Evolutionary conservation across 2,329 filamentous ascomycete genomes (phyloP), one percentile per base, ranked within the genome.

Genomic region (Nigrospora oryzae): DNA sequence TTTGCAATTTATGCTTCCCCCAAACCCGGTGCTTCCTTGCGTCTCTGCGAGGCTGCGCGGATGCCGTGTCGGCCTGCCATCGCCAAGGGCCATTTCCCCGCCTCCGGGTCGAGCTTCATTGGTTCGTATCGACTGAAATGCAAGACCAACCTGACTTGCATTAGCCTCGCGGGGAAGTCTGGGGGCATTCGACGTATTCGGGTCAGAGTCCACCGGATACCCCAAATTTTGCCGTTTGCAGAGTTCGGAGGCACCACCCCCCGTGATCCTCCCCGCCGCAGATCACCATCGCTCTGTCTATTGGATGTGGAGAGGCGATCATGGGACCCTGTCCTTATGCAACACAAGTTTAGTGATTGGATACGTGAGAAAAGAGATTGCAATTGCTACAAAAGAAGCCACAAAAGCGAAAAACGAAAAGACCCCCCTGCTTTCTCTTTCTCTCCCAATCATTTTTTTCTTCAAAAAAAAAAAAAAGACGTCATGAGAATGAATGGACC

Each of bases 51-150:
- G 23, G 14, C 16, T 4, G 5, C 14, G 7, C 33, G 5, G 4
- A n/a, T 12, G 12, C 3, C 32, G 5, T 40, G 38, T n/a, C 11
- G 17, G 38, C 15, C 30, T 6, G 11, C 4, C 38, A 14, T 17
- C 30, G 39, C 39, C 39, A 40, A 40, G 39, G 39, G 23, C 5
- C 31, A 11, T 19, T 40, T 40, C 39, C 39, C 39, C 39, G 39
- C 39, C 5, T 23, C n/a, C 14, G 19, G 6, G 11, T n/a, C 15
- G 14, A 12, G 30, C 12, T 17, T 34, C 16, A 40, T 40, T 40
- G 39, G 39, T 34, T 14, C 15, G 11, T 32, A 14, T 34, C 6
- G 23, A 32, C 39, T 15, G 5, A 28, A 28, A 4, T 14, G 30
- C 15, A 4, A 33, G 13, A 17, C 12, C 39, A 3, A 15, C 10